Evolutionary conservation across 176 grass and related monocot species (phyloP).

Genomic region (Hyparrhenia diplandra): DNA sequence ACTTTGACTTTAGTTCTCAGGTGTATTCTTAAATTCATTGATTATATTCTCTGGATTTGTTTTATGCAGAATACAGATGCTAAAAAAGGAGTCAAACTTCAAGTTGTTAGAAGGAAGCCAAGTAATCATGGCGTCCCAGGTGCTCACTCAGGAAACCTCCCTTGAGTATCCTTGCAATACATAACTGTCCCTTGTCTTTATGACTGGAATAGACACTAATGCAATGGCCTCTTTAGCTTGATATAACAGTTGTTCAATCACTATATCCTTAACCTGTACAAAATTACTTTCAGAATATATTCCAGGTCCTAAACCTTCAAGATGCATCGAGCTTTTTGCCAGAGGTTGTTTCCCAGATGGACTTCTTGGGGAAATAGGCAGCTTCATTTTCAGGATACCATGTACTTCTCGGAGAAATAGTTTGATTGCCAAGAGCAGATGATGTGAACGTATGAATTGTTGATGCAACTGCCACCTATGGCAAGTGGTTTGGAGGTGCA

Average conservation of each 20-base stretch:
- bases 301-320: conserved; percentile 58
- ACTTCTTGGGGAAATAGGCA: conserved; percentile 93
- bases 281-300: conserved; percentile 81
- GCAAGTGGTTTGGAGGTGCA: not conserved
- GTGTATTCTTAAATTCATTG: conserved; percentile 8
- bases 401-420: conserved; percentile 54
- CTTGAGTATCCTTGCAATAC: conserved; percentile 72
- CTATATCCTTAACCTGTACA: conserved; percentile 37
- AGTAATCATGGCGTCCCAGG: conserved; percentile 86
- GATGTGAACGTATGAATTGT: not conserved
- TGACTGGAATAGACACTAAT: not conserved
- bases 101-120: conserved; percentile 37
- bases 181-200: not conserved
- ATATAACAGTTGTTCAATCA: not conserved
- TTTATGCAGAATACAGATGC: conserved; percentile 51
- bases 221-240: not conserved
- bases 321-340: conserved; percentile 92
- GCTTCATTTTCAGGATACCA: conserved; percentile 79
- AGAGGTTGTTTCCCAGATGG: conserved; percentile 81
- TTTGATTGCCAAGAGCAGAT: not conserved
- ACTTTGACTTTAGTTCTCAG: not conserved
- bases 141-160: conserved; percentile 92
- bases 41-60: conserved; percentile 7
- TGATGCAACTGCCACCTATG: not conserved
- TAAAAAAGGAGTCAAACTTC: conserved; percentile 12